Base-by-base conservation (phyloP, 73 alveolate genomes). In the Tetrahymena malaccensis region DNA sequence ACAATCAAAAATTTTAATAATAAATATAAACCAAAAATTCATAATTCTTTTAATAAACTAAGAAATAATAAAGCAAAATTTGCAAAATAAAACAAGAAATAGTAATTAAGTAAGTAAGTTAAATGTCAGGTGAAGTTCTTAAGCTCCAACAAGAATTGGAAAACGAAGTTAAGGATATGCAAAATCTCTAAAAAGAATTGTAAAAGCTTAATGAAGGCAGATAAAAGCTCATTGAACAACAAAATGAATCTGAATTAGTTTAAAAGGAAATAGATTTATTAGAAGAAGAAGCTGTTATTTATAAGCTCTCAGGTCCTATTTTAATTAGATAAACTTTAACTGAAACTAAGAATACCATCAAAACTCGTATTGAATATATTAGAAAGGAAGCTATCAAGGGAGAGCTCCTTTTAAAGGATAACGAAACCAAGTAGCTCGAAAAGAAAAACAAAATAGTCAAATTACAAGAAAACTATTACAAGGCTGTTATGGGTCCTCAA, bases 191-290 rank as follows among this genome's bases (percentile, higher is more conserved):
- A 85, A 38, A 35, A n/a, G 58, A 85, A 38, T 85, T 85, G 43
- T 40, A 21, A 27, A 34, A 84, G 43, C 89, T 94, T 70, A 94
- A 43, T 40, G 38, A 43, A 94, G 95, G 97, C 33, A 95, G 97
- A 95, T 57, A 95, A 85, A 85, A 57, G 85, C 85, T 95, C n/a
- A 95, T 95, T 33, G 97, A 95, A 93, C 55, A 95, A 56, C 94
- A 89, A 70, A 93, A 95, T 43, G 97, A 95, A 93, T 85, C 93
- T 95, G 97, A 95, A 95, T 43, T 95, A 38, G 97, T 95, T 83
- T 85, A 95, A 56, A 95, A 89, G 57, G 97, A 95, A 95, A 44
- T 95, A 55, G 97, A 95, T 55, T 37, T 95, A 34, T 93, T 95
- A 37, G 97, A 95, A 55, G 94, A 94, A n/a, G 89, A 95, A 25